Base-by-base conservation (phyloP, 2,329 filamentous ascomycete genomes). In the Neoscytalidium dimidiatum region DNA sequence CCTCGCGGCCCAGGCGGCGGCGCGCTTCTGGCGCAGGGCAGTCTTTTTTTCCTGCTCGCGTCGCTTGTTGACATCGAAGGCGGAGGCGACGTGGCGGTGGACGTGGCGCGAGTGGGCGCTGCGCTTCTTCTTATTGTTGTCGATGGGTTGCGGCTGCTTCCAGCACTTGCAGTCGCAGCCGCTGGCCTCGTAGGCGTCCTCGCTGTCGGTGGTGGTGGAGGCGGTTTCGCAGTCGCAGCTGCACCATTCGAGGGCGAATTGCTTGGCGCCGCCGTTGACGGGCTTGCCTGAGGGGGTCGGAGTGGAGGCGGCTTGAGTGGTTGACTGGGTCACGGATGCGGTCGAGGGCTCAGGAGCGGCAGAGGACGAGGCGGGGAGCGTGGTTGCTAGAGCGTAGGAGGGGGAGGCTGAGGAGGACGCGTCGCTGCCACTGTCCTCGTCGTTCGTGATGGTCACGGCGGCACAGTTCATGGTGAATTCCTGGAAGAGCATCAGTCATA, bases 391-490 rank as follows among this genome's bases (percentile, higher is more conserved):
- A 19, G 60, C 48, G 23, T 21, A 62, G 1, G 48, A 53, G 13
- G 48, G 60, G 21, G 35, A 23, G 8, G 60, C 26, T 4, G 60
- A 52, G 17, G 48, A 51, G 17, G 48, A 33, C n/a, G 29, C 41
- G 38, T 19, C 41, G n/a, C 23, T 44, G 49, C 13, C 19, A 23
- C 38, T 41, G 35, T 26, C n/a, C 11, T 44, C 41, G 21, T 66
- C 64, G 52, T 69, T 67, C 6, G 71, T 72, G 64, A 83, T 82
- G 6, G 75, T 77, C 28, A 83, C 78, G 11, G 77, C 73, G 1
- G 80, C 78, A 60, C 81, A 83, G 62, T 78, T 79, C 76, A 79
- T 79, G 67, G 78, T 80, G 66, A 79, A 75, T 66, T 82, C 80
- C 62, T 63, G 14, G 13, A 28, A 6, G 19, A 28, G 5, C 6